Base-by-base conservation (phyloP, 2,329 filamentous ascomycete genomes). In the Monilinia laxa region DNA sequence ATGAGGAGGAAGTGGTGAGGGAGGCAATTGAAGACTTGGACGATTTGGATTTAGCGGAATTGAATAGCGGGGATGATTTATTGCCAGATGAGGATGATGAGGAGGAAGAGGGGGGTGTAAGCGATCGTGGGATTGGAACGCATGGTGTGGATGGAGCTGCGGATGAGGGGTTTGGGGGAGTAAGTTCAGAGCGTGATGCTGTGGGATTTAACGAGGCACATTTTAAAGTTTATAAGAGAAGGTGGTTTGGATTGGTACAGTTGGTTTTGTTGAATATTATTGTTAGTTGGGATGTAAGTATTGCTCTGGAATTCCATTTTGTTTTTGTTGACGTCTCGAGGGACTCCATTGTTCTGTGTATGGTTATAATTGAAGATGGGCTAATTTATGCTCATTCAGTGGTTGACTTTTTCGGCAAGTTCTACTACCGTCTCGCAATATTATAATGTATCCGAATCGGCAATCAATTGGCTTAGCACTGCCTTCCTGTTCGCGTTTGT, bases 391-490 rank as follows among this genome's bases (percentile, higher is more conserved):
- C 28, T 54, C n/a, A 18, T 42, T 4, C 71, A 93, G 91, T 98
- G 94, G 94, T 85, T 98, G 73, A 95, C 93, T 9, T 97, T 93
- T 78, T 90, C 93, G 2, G 90, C 94, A 52, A 88, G 97, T 42
- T 92, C 92, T 1, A 85, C 85, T 45, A 86, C 89, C 28, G 85
- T 92, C 1, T 87, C 93, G 0, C 73, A 82, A 31, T 97, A 93
- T 80, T 98, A 96, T 76, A 72, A 80, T 62, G 91, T 93, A 16
- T 84, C 83, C 45, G 88, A 93, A 74, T 88, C 86, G 20, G 85
- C 86, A 42, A 90, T 98, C 79, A 98, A 98, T 79, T 98, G 95
- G 95, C 84, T 97, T 70, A 93, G 90, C 75, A 98, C 90, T 0
- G 89, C 84, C 51, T 97, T 96, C 76, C 82, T 97, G 59, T 94